Evolutionary conservation across 176 grass and related monocot species (phyloP), one percentile per base, ranked within the genome.

Genomic region (Paspalum notatum): DNA sequence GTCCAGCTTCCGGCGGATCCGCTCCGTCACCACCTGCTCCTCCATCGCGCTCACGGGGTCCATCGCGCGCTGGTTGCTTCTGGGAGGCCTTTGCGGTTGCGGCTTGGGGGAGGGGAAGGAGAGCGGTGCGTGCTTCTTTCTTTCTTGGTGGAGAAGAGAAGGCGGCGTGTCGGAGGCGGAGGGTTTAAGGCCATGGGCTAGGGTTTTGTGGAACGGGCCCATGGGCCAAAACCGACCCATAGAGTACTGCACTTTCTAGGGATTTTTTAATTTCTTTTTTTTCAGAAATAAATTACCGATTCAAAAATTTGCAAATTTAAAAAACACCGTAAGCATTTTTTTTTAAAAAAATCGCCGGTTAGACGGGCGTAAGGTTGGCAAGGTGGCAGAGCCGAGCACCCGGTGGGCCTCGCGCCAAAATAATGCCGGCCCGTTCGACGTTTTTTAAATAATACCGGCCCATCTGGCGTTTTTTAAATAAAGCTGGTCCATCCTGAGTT

Each of bases 1-100:
- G 44, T 93, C 86, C n/a, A 98, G 84, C 84, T 93, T 98, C 82
- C 77, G 88, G 55, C 71, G 85, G 62, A 98, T 84, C 70, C 90
- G 78, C 12, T 95, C 92, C 24, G 84, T 78, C 26, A 89, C 88
- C 8, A 98, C 64, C 62, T 57, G 71, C 74, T 98, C 92, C 79
- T 95, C 95, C 66, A 93, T 85, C 8, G 84, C 86, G 46, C 83
- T 71, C 59, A 68, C 9, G 67, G 88, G 87, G 75, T 97, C 90
- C 90, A 90, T 90, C 25, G 9, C 20, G 5, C 44, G 26, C 8
- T 38, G 54, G 38, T 25, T 13, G 44, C 40, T 68, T 75, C 4
- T 68, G 60, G 60, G 44, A 46, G 43, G 42, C 22, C n/a, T 25
- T 25, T 32, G 32, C 32, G 32, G 32, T 47, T 69, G 66, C 66